Conservation (phyloP, 1,284 basidiomycete genomes). For the Leucoagaricus sp. region DNA sequence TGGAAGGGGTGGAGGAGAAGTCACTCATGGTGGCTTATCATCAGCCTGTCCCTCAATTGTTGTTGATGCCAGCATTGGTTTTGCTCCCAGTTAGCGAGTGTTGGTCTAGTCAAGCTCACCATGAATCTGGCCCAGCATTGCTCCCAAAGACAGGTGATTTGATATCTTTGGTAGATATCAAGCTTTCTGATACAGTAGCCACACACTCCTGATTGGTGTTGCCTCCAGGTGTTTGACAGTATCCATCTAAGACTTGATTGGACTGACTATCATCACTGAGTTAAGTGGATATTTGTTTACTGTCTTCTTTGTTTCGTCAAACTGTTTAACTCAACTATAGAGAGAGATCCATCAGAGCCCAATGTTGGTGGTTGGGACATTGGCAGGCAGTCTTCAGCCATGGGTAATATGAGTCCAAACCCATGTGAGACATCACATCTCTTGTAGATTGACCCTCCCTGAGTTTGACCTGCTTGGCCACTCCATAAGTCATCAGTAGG, state of each 20-base stretch:
- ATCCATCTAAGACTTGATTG: not conserved
- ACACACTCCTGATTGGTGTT: conserved; percentile 3
- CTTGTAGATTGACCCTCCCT: too few species aligned
- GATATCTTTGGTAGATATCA: conserved; percentile 8
- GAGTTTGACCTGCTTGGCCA: conserved; percentile 30
- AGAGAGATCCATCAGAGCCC: conserved; percentile 74
- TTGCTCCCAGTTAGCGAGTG: too few species aligned
- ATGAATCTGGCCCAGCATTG: not conserved
- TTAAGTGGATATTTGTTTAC: conserved; percentile 5
- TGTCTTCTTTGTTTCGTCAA: conserved; percentile 20
- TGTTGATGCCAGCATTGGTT: too few species aligned
- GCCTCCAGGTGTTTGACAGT: conserved; percentile 2
- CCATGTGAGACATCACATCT: not conserved
- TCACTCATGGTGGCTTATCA: too few species aligned
- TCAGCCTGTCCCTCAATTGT: too few species aligned
- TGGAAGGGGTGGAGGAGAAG: too few species aligned
- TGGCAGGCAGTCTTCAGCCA: conserved; percentile 33
- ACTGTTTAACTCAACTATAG: conserved; percentile 40
- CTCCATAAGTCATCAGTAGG: conserved; percentile 33
- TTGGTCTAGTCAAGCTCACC: not conserved
- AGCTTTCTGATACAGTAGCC: not conserved
- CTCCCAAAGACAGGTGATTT: not conserved
- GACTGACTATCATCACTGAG: conserved; percentile 3
- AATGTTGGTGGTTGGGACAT: too few species aligned
- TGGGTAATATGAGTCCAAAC: too few species aligned